Base-by-base conservation (phyloP, 23 red algal genomes). In the Pyropia haitanensis region DNA sequence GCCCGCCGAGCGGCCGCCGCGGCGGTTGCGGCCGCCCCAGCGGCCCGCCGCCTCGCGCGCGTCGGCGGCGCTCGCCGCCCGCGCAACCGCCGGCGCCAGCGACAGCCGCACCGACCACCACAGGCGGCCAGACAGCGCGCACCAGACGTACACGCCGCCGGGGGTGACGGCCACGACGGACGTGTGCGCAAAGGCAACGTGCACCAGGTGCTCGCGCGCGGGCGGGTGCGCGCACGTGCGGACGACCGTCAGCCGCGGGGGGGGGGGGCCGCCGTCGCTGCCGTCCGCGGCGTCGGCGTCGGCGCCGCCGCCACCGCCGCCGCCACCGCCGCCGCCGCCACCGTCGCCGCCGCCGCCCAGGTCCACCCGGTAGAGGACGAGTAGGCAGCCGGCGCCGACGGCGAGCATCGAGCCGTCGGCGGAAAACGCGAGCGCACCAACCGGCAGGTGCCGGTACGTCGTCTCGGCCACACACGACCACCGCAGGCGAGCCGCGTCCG, bases 71-170 rank as follows among this genome's bases (percentile, higher is more conserved):
- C 5, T 12, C 39, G 4, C 5, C 39, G 10, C 5, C 0, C 39
- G 5, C 5, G 39, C 39, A 13, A 9, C 13, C 5, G 39, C 39
- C 10, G 70, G 60, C 22, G 70, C 54, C 44, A 59, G 63, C 49
- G n/a, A 23, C 58, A 87, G 57, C 28, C 81, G 56, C 31, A 61
- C 26, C 25, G 81, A 87, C 81, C 81, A 87, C 71, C 70, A 87
- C 56, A 87, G 61, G 15, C 70, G 56, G 23, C 70, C 71, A 2
- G 81, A 70, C 33, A 87, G 34, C 2, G 63, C 63, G 69, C 76
- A 71, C 81, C 81, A 87, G 23, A 73, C 81, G 33, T 87, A 87
- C 34, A 87, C 48, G 17, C 81, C 71, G 49, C 60, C 18, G 51
- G 53, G 53, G 32, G 81, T 87, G 23, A 56, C 30, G 3, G 81